Evolutionary conservation across 768 basidiomycete genomes (phyloP).

Genomic region (Glaciozyma antarctica): DNA sequence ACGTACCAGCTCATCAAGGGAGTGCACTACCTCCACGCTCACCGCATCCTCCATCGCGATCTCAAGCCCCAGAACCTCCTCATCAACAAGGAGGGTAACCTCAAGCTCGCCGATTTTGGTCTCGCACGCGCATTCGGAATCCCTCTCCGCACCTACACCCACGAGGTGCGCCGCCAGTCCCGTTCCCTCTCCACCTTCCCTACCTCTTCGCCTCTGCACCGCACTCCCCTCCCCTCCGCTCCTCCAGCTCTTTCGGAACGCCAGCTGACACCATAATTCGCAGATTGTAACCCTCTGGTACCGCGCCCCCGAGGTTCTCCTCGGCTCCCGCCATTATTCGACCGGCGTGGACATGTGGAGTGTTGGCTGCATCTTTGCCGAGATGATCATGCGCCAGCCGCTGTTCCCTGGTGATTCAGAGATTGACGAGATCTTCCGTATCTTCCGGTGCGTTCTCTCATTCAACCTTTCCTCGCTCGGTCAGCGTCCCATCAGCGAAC

Average conservation of each 20-base stretch:
- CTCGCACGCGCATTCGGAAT: slow-evolving; percentile 95
- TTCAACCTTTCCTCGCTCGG: no score
- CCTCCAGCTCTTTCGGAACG: neutral
- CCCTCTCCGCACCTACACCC: slow-evolving; percentile 97
- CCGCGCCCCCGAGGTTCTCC: slow-evolving; percentile 90
- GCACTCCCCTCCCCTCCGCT: neutral
- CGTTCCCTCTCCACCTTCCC: neutral
- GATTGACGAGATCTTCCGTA: slow-evolving; percentile 99
- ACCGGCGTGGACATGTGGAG: slow-evolving; percentile 99
- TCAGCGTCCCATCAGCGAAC: no score
- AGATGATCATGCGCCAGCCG: slow-evolving; percentile 87
- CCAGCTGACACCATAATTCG: neutral
- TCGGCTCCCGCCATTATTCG: slow-evolving; percentile 90
- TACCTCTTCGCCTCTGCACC: neutral
- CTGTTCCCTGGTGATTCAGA: slow-evolving; percentile 98
- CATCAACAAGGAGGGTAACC: slow-evolving; percentile 78
- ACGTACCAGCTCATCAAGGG: slow-evolving; percentile 86
- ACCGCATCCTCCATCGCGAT: slow-evolving; percentile 93
- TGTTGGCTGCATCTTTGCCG: slow-evolving; percentile 95
- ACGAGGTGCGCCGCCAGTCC: slow-evolving; percentile 58
- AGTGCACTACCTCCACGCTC: slow-evolving; percentile 85
- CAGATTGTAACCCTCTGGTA: slow-evolving; percentile 99
- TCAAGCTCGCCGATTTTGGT: slow-evolving; percentile 95
- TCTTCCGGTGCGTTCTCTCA: slow-evolving; percentile 65
- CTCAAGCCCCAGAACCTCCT: slow-evolving; percentile 79